A percentile compares a stretch with the other conserved stretches of the same genome.
These are phyloP conservation scores for Yarrowia sp. DNA, from an alignment of 805 yeast genomes.

Conservation along the genomic window DNA sequence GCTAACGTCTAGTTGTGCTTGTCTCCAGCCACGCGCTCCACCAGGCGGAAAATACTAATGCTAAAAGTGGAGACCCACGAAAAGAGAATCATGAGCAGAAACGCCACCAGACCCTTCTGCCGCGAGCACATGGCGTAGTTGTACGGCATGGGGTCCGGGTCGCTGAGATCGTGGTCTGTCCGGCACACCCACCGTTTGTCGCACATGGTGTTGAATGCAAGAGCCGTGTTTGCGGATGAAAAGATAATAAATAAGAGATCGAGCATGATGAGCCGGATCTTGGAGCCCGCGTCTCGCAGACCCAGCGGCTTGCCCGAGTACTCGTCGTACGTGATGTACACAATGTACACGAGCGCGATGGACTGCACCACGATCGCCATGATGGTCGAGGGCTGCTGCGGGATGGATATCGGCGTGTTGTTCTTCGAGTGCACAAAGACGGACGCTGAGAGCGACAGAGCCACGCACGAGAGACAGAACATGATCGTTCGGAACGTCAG, in stretches of 20 bases:
- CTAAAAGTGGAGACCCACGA: constrained; percentile 86
- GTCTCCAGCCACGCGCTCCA: constrained; percentile 45
- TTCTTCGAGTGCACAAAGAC: constrained; percentile 40
- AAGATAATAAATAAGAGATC: constrained; percentile 87
- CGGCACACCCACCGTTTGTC: constrained; percentile 81
- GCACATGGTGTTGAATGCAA: constrained; percentile 78
- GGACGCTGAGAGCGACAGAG: constrained; percentile 71
- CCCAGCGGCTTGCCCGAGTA: constrained; percentile 91
- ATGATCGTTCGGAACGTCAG: constrained; percentile 64
- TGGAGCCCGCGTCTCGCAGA: constrained; percentile 76
- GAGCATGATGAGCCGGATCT: constrained; percentile 73
- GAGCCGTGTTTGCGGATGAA: constrained; percentile 80
- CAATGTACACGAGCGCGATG: constrained; percentile 69
- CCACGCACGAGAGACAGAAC: constrained; percentile 57
- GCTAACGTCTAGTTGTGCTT: background rate
- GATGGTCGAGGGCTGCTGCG: constrained; percentile 83
- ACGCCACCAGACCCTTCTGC: constrained; percentile 75
- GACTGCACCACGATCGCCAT: constrained; percentile 89
- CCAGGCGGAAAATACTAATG: constrained; percentile 77
- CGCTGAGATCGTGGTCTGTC: constrained; percentile 27
- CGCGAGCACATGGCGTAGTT: constrained; percentile 63
- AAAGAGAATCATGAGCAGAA: constrained; percentile 68
- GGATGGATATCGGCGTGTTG: constrained; percentile 40
- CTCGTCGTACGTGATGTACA: constrained; percentile 86
- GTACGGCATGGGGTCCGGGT: constrained; percentile 40